Evolutionary conservation across 345 rosid genomes (phyloP).

Genomic region (Lepidium sativum): DNA sequence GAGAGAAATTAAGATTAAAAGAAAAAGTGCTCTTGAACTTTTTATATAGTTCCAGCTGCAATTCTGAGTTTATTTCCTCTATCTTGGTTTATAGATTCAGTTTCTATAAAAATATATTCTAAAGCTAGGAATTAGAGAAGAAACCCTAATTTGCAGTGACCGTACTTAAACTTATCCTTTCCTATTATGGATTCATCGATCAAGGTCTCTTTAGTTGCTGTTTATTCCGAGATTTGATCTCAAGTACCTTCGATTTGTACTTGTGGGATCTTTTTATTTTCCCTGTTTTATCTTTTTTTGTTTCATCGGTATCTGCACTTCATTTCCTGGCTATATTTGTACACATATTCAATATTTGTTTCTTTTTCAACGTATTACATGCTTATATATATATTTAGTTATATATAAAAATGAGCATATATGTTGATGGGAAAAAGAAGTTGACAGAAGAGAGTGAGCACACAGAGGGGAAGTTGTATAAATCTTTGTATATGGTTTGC

Average conservation of each 20-base stretch:
- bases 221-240: slow-evolving; percentile 20
- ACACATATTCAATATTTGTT: neutral
- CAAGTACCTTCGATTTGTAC: slow-evolving; percentile 26
- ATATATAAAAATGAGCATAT: neutral
- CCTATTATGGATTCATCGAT: slow-evolving; percentile 14
- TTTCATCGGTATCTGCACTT: slow-evolving; percentile 9
- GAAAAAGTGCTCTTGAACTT: neutral
- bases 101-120: neutral
- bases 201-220: slow-evolving; percentile 2
- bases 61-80: neutral
- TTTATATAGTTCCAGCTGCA: neutral
- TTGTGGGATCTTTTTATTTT: neutral
- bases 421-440: slow-evolving; percentile 19
- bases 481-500: slow-evolving; percentile 9
- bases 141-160: slow-evolving; percentile 22
- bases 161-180: slow-evolving; percentile 20
- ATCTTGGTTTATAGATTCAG: neutral
- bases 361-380: neutral
- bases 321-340: neutral
- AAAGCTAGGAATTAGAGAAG: neutral
- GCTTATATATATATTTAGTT: neutral
- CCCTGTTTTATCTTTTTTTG: neutral
- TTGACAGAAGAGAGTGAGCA: slow-evolving; percentile 37
- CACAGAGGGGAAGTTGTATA: slow-evolving; percentile 24
- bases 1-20: neutral